Conservation (phyloP, 371 early-diverging fungal genomes). For the Mucor racemosus region DNA sequence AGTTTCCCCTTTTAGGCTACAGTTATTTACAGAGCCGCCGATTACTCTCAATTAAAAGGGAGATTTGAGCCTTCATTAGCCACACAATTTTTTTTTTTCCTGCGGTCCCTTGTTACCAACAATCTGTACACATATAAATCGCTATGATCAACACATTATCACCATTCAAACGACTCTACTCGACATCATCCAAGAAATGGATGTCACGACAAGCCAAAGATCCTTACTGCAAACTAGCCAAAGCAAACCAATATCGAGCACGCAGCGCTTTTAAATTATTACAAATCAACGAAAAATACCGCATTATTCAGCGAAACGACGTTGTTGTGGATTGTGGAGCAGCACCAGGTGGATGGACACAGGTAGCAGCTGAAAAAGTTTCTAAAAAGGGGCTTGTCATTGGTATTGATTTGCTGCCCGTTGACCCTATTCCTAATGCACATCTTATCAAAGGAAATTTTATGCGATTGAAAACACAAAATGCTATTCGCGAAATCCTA, state of each 20-base stretch:
- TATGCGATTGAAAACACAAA: slow-evolving; percentile 37
- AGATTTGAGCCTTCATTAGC: no score
- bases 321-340: slow-evolving; percentile 88
- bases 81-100: background rate
- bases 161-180: slow-evolving; percentile 24
- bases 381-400: slow-evolving; percentile 49
- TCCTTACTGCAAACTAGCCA: slow-evolving; percentile 70
- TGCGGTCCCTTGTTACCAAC: background rate
- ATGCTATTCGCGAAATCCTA: slow-evolving; percentile 44
- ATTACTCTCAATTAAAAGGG: no score
- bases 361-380: slow-evolving; percentile 68
- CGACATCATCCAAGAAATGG: slow-evolving; percentile 69
- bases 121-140: background rate
- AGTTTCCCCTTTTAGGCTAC: no score
- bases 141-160: background rate
- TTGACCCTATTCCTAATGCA: slow-evolving; percentile 70
- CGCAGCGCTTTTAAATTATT: slow-evolving; percentile 90
- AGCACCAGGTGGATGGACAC: slow-evolving; percentile 94
- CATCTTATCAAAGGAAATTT: slow-evolving; percentile 74
- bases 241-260: slow-evolving; percentile 77
- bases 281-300: slow-evolving; percentile 77
- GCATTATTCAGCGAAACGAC: slow-evolving; percentile 59
- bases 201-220: slow-evolving; percentile 72
- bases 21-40: no score
- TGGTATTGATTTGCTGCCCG: slow-evolving; percentile 76